These are phyloP conservation scores for Tarenaya hassleriana DNA, from an alignment of 345 rosid species.

Conservation along the genomic window DNA sequence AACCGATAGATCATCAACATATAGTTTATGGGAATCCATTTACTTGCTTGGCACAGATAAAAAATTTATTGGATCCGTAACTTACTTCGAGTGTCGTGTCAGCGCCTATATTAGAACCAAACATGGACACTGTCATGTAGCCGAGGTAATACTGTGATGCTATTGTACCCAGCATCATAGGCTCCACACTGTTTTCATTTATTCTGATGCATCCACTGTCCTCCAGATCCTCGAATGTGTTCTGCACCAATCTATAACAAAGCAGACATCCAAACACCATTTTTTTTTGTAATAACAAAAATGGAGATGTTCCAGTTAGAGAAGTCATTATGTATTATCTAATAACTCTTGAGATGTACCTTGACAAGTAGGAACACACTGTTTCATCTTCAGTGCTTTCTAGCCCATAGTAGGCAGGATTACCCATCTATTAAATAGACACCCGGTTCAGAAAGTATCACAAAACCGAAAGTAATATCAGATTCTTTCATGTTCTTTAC, in stretches of 20 bases:
- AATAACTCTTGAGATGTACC: constrained; percentile 38
- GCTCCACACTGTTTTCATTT: constrained; percentile 65
- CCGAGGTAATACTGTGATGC: constrained; percentile 96
- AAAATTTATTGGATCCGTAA: constrained; percentile 13
- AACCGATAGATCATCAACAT: constrained; percentile 16
- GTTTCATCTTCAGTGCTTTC: constrained; percentile 65
- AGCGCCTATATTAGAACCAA: constrained; percentile 90
- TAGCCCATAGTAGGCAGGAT: constrained; percentile 95
- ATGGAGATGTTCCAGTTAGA: constrained; percentile 7
- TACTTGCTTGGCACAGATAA: constrained; percentile 3
- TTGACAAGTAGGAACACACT: constrained; percentile 70
- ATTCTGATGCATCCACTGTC: constrained; percentile 93
- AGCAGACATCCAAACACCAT: constrained; percentile 1
- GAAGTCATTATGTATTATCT: constrained; percentile 3
- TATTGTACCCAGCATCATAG: constrained; percentile 81
- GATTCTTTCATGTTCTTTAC: not conserved
- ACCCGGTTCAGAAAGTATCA: constrained; percentile 9
- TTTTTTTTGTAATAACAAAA: not conserved
- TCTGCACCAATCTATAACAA: constrained; percentile 68
- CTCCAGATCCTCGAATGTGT: constrained; percentile 95
- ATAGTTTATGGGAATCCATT: not conserved
- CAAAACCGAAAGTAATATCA: not conserved
- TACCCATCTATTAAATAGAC: constrained; percentile 56
- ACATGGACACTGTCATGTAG: constrained; percentile 92
- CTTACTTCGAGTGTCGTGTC: constrained; percentile 92